Evolutionary conservation across 2,329 filamentous ascomycete genomes (phyloP).

Genomic region (Penicillium hesseltinei): DNA sequence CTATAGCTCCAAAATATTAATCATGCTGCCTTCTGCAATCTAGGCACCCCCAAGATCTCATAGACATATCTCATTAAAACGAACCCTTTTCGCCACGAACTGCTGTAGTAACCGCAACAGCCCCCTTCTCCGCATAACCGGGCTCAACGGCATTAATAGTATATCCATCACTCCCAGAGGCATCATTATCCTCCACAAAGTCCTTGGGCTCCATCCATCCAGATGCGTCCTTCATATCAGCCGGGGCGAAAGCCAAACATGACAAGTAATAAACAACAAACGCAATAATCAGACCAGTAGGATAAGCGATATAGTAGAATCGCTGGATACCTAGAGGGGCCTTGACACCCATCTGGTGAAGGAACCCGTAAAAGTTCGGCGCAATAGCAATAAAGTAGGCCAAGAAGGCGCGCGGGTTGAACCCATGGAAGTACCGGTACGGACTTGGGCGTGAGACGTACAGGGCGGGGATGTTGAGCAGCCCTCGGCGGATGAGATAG

Average conservation of each 20-base stretch:
- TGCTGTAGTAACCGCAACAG: neutral
- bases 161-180: neutral
- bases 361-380: constrained; percentile 45
- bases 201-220: constrained; percentile 39
- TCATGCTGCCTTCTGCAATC: neutral
- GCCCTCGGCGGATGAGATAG: constrained; percentile 40
- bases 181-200: constrained; percentile 31
- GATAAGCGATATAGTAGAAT: constrained; percentile 59
- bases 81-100: neutral
- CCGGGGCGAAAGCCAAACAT: constrained; percentile 7
- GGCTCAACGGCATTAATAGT: neutral
- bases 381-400: constrained; percentile 39
- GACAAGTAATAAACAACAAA: constrained; percentile 18
- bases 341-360: constrained; percentile 42
- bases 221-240: constrained; percentile 10
- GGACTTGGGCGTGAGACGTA: constrained; percentile 33
- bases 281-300: constrained; percentile 47
- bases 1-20: neutral
- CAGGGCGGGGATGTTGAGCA: constrained; percentile 37
- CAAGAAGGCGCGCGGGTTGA: constrained; percentile 35
- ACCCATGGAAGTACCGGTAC: constrained; percentile 38
- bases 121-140: neutral
- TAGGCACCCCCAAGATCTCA: neutral
- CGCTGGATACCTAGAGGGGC: constrained; percentile 29
- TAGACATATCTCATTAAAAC: neutral